A percentile compares a stretch with the other conserved stretches of the same genome.
phyloP scores from a whole-genome alignment of 2,329 filamentous ascomycete species.

The Fusarium bactridioides region DNA sequence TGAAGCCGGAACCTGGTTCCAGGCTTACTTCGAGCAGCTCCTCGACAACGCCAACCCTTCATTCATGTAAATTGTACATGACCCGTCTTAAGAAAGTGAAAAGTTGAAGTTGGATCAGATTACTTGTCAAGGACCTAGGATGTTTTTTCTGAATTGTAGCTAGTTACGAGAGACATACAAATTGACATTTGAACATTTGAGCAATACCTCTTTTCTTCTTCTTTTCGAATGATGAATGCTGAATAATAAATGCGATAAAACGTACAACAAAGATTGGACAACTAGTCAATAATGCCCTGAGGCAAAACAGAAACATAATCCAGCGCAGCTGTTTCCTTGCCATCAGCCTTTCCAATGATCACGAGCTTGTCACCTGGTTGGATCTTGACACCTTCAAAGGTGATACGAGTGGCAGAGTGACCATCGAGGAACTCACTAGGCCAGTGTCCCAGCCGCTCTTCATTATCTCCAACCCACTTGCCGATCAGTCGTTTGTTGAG shows the following conservation, averaged over 20 bases:
- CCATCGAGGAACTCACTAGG: constrained; percentile 68
- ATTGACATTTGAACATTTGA: neutral
- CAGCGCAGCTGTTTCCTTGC: constrained; percentile 69
- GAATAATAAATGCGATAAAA: neutral
- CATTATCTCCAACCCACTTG: constrained; percentile 66
- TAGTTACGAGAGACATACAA: neutral
- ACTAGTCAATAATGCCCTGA: constrained; percentile 14
- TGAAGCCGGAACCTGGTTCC: constrained; percentile 74
- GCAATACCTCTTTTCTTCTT: neutral
- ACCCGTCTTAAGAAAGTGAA: neutral
- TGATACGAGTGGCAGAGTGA: constrained; percentile 69
- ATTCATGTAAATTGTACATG: constrained; percentile 43
- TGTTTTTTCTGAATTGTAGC: neutral
- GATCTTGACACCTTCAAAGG: constrained; percentile 61
- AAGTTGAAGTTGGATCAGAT: neutral
- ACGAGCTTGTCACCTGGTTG: constrained; percentile 60
- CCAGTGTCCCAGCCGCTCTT: constrained; percentile 66
- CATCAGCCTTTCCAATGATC: constrained; percentile 65
- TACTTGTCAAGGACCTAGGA: neutral
- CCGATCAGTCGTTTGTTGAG: constrained; percentile 63
- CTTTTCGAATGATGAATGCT: neutral
- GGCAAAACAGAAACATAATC: constrained; percentile 73
- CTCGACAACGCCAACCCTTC: constrained; percentile 64
- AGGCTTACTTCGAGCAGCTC: constrained; percentile 66
- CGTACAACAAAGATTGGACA: neutral